Evolutionary conservation across 2,329 filamentous ascomycete genomes (phyloP).

Genomic region (Pleoardoris graminearum): DNA sequence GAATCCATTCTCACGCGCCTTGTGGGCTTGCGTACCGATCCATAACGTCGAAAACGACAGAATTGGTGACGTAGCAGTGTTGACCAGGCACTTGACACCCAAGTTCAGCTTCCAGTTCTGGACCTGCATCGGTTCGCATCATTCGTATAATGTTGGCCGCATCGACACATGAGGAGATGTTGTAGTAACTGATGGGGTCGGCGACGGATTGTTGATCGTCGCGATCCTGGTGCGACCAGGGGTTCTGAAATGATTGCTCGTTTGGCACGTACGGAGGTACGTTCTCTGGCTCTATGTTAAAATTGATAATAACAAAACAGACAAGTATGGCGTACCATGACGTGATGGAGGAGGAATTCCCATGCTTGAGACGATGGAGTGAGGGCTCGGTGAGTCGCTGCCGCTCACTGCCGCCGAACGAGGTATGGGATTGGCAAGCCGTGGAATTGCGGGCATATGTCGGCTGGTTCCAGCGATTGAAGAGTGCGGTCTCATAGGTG

Average conservation of each 20-base stretch:
- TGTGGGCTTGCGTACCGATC: slow-evolving; percentile 46
- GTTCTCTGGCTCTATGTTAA: slow-evolving; percentile 33
- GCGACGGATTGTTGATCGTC: slow-evolving; percentile 11
- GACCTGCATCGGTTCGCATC: slow-evolving; percentile 46
- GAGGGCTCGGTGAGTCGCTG: slow-evolving; percentile 35
- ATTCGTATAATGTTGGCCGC: slow-evolving; percentile 52
- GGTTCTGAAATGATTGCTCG: slow-evolving; percentile 22
- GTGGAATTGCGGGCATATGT: slow-evolving; percentile 23
- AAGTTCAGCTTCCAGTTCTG: slow-evolving; percentile 46
- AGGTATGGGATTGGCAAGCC: slow-evolving; percentile 26
- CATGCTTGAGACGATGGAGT: slow-evolving; percentile 38
- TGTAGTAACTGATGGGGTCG: slow-evolving; percentile 28
- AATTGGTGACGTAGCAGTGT: slow-evolving; percentile 51
- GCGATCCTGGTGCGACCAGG: slow-evolving; percentile 29
- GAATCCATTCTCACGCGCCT: slow-evolving; percentile 25
- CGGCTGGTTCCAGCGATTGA: slow-evolving; percentile 19
- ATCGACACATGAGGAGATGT: slow-evolving; percentile 43
- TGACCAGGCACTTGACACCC: slow-evolving; percentile 43
- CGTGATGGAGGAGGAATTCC: slow-evolving; percentile 31
- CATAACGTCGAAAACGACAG: slow-evolving; percentile 50
- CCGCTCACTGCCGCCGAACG: slow-evolving; percentile 28
- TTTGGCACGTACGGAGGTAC: slow-evolving; percentile 28
- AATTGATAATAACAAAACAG: slow-evolving; percentile 21
- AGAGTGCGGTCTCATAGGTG: slow-evolving; percentile 13
- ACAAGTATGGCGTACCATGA: slow-evolving; percentile 26